Conservation (phyloP, 345 rosid genomes). For the Psidium friedrichsthalianum region DNA sequence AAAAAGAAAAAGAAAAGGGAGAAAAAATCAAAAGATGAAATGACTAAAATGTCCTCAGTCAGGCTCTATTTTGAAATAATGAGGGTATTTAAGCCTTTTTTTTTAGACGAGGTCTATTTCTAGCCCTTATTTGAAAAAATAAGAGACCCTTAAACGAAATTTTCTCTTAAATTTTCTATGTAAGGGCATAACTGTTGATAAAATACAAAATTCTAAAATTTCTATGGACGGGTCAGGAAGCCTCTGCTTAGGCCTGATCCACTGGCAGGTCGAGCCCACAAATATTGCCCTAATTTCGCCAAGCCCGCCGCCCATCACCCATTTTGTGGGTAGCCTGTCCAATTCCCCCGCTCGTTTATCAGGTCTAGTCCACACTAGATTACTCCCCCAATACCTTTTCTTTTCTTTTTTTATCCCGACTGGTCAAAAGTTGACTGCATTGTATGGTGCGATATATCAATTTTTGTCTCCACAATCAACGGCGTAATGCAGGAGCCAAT, state of each 20-base stretch:
- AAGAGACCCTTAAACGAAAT: too few relatives aligned
- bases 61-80: too few relatives aligned
- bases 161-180: neutral
- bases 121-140: too few relatives aligned
- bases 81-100: too few relatives aligned
- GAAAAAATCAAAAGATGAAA: too few relatives aligned
- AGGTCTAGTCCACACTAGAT: neutral
- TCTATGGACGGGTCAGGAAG: neutral
- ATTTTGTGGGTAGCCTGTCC: neutral
- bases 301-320: neutral
- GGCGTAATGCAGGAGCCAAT: too few relatives aligned
- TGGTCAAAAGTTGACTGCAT: neutral
- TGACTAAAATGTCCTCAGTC: too few relatives aligned
- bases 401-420: too few relatives aligned
- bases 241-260: neutral
- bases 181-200: neutral
- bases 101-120: too few relatives aligned
- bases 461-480: neutral
- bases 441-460: neutral
- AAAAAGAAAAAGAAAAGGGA: too few relatives aligned
- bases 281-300: neutral
- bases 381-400: neutral
- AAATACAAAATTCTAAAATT: neutral
- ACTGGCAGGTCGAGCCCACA: neutral
- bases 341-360: neutral